Conservation (phyloP, 257 asterid genomes). For the Ilex aquifolium region DNA sequence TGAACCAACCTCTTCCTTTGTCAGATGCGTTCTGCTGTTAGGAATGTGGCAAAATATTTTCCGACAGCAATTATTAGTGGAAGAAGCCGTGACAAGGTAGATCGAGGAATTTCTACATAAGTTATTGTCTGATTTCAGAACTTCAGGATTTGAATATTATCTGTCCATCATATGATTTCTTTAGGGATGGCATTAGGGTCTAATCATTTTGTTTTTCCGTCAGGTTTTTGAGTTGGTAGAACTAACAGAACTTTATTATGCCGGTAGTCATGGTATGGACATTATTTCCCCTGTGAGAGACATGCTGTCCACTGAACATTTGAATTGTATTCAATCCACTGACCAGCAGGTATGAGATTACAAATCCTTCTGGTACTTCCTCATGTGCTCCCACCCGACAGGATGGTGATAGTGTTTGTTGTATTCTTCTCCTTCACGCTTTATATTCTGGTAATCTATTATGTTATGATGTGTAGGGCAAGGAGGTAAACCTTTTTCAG, state of each 20-base stretch:
- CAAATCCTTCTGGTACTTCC: not conserved
- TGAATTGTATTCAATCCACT: constrained; percentile 9
- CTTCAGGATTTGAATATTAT: no score
- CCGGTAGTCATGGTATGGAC: constrained; percentile 30
- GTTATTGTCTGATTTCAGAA: not conserved
- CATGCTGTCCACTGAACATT: not conserved
- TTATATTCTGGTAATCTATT: not conserved
- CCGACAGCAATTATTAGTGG: constrained; percentile 26
- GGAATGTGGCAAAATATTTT: constrained; percentile 13
- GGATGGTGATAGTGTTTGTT: not conserved
- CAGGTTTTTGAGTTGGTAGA: constrained; percentile 24
- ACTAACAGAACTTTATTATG: constrained; percentile 19
- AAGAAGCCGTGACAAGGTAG: constrained; percentile 24
- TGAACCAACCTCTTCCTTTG: not conserved
- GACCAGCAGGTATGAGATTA: constrained; percentile 9
- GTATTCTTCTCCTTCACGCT: no score
- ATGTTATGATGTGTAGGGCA: constrained; percentile 38
- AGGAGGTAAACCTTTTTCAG: constrained; percentile 79
- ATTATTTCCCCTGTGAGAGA: constrained; percentile 13
- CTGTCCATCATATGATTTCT: not conserved
- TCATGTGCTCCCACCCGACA: no score
- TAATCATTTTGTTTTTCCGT: not conserved
- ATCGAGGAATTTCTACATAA: not conserved
- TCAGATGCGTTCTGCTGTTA: constrained; percentile 24
- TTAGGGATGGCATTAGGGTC: not conserved